Percentiles rank a stretch among this genome's conserved stretches.
These are phyloP conservation scores for Mycosphaerella sp. DNA, from an alignment of 2,329 filamentous ascomycete genomes.

Conservation along the genomic window DNA sequence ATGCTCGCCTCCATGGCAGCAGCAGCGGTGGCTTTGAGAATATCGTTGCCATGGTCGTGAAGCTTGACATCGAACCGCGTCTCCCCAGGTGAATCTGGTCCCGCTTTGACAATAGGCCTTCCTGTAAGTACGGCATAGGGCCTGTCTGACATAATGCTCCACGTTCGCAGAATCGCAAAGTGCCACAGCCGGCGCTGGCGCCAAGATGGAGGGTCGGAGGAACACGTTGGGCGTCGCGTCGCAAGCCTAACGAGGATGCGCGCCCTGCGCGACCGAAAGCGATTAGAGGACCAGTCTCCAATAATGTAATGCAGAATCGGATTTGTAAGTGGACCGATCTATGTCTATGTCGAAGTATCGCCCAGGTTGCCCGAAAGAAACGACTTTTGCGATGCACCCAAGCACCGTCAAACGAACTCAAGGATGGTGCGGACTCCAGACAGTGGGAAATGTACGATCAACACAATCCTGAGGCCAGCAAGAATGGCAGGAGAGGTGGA, in stretches of 20 bases:
- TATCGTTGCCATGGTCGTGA: constrained; percentile 1
- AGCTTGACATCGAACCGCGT: neutral
- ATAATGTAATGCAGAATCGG: neutral
- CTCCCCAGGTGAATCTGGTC: neutral
- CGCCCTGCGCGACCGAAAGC: neutral
- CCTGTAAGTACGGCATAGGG: neutral
- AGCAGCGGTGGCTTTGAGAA: constrained; percentile 16
- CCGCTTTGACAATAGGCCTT: constrained; percentile 6
- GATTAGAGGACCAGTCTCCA: neutral
- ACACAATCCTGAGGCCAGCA: neutral
- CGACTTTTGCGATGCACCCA: neutral
- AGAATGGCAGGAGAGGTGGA: too few relatives aligned
- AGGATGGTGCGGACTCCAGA: neutral
- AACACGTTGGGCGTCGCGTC: too few relatives aligned
- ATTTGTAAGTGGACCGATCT: neutral
- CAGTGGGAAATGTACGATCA: neutral
- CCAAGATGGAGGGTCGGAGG: neutral
- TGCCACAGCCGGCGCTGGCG: neutral
- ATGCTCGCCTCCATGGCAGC: constrained; percentile 16
- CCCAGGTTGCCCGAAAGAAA: neutral
- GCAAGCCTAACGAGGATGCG: neutral
- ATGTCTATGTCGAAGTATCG: neutral
- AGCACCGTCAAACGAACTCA: neutral
- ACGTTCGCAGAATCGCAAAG: neutral
- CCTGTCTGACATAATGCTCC: constrained; percentile 4